Base-by-base conservation (phyloP, 257 asterid genomes). In the Leonotis leonurus region DNA sequence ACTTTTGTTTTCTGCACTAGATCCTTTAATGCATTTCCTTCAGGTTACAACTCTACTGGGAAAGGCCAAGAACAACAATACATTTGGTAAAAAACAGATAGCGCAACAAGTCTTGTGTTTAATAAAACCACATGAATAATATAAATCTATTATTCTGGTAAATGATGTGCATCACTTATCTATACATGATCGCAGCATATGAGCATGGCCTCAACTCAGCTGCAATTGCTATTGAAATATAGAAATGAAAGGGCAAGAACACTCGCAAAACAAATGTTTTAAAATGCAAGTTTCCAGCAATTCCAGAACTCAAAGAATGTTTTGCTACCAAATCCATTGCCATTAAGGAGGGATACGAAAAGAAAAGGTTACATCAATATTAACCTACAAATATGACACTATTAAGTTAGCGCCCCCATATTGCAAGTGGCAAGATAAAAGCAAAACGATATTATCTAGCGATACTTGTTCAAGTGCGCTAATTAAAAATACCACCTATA, bases 1-100 rank as follows among this genome's bases (percentile, higher is more conserved):
- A 77, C 68, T 70, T 52, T 73, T 67, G 40, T 56, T 67, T 73
- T 75, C 80, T 71, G 75, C 74, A 81, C 60, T 61, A 77, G 72
- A 76, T 73, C 80, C 77, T 67, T 77, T 72, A 71, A 61, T 65
- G 75, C 57, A 70, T 64, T 73, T 75, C 75, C 80, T 68, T 32
- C 45, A 55, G 68, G 57, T 74, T 73, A 68, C 54, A 76, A 64
- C 73, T 59, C 73, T 59, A 60, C n/a, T 8, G 59, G 59, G 14
- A 39, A 74, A 49, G 64, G 56, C 71, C 58, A 53, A 21, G 43
- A 50, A 9, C 12, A 51, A 49, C 44, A 41, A 30, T 40, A 25
- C 16, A 60, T 11, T 33, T 32, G 56, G 64, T 33, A 18, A 50
- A 27, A 56, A 27, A 10, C 46, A 69, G 46, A 45, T 37, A 49